Evolutionary conservation across 371 early-diverging fungal genomes (phyloP), one percentile per base, ranked within the genome.

Genomic region (Lichtheimia ornata): DNA sequence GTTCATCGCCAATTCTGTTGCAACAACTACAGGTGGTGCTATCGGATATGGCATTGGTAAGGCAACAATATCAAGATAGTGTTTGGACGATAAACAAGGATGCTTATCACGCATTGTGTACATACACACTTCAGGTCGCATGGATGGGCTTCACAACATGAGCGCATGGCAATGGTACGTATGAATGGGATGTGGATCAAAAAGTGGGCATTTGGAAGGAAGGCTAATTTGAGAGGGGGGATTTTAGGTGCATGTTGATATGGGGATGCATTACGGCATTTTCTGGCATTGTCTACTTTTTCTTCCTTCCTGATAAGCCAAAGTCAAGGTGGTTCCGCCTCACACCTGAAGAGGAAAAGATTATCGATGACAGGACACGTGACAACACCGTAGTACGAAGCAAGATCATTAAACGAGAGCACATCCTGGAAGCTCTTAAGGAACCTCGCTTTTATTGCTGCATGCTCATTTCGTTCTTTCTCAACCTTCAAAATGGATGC

Each of bases 301-400:
- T 78, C 58, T 78, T 74, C 42, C 61, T 78, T 20, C 64, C 72
- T 27, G 78, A 78, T 56, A 57, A 64, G 49, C 71, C 78, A n/a
- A 69, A 71, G 55, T 66, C 73, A 13, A 25, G 60, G 9, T 67
- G 71, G 42, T 62, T 73, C 17, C 44, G 62, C 28, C 59, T 72
- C 18, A 74, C 71, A 35, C 67, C 69, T 3, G 74, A 73, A 53
- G 72, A 77, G 49, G 64, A 72, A 40, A 54, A 67, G 17, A 59
- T 74, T 41, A 71, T 77, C 3, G 72, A 71, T 40, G 74, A 74
- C 50, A 65, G 74, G 35, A 64, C 63, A 7, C 62, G 58, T 9
- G 74, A 77, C 41, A 77, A 72, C 55, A 69, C 71, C 13, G 70
- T 68, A 2, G 65, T 70, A 2, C 66, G 64, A 40, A 72, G 66